These are phyloP conservation scores for Magnolia kwangsiensis DNA, from an alignment of 164 flowering plant genomes.

Conservation along the genomic window DNA sequence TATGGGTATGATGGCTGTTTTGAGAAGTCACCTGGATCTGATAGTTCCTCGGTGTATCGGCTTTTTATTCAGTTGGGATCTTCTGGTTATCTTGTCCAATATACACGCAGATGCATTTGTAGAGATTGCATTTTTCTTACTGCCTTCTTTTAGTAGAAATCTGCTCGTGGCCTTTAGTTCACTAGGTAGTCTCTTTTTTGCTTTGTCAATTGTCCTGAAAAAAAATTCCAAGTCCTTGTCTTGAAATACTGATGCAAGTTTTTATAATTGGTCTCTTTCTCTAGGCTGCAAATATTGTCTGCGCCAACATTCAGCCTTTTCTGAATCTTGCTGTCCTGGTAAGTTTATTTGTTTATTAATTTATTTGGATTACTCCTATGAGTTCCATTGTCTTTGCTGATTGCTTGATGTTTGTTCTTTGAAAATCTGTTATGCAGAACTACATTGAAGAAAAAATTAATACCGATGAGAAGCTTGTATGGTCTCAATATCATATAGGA, in stretches of 20 bases:
- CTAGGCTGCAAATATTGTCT: slow-evolving; percentile 80
- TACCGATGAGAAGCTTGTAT: slow-evolving; percentile 48
- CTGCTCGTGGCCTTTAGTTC: neutral
- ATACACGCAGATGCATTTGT: no score
- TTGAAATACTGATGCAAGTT: neutral
- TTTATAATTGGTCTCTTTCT: slow-evolving; percentile 3
- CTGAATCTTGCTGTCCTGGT: slow-evolving; percentile 63
- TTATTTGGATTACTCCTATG: neutral
- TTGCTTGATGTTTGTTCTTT: neutral
- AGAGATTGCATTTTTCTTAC: neutral
- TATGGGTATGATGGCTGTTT: neutral
- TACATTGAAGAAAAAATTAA: slow-evolving; percentile 58
- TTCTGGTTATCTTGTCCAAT: neutral
- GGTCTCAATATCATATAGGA: slow-evolving; percentile 53
- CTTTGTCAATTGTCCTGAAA: neutral
- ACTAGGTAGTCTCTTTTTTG: neutral
- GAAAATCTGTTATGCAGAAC: slow-evolving; percentile 35
- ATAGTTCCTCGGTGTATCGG: neutral
- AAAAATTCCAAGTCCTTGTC: neutral
- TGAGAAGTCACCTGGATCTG: neutral
- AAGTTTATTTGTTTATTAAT: slow-evolving; percentile 6
- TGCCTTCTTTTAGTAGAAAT: neutral
- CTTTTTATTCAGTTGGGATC: no score
- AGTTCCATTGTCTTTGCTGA: neutral
- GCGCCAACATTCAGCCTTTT: slow-evolving; percentile 77